These are phyloP conservation scores for Exophiala oligosperma DNA, from an alignment of 2,329 filamentous ascomycete genomes.

Conservation along the genomic window DNA sequence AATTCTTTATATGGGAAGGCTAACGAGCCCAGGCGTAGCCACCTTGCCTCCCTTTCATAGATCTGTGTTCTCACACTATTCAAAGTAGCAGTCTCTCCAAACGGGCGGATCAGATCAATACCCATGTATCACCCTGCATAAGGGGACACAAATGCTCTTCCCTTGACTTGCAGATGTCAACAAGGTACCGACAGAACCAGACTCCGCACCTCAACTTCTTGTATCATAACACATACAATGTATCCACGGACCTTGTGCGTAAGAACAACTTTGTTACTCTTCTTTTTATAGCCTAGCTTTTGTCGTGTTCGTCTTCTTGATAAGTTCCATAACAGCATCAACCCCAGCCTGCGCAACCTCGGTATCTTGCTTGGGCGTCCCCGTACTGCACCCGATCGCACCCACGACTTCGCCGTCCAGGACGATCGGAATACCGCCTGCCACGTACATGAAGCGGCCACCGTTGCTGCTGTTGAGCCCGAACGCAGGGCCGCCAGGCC, in stretches of 20 bases:
- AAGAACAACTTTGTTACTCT: neutral
- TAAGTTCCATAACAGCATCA: slow-evolving; percentile 45
- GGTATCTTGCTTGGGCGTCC: slow-evolving; percentile 55
- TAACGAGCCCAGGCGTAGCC: too few relatives aligned
- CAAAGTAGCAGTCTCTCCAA: too few relatives aligned
- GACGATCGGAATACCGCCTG: slow-evolving; percentile 54
- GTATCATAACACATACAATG: neutral
- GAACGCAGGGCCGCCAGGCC: slow-evolving; percentile 54
- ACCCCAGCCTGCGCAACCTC: slow-evolving; percentile 54
- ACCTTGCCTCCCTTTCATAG: too few relatives aligned
- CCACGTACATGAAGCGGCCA: slow-evolving; percentile 55
- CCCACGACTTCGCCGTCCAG: slow-evolving; percentile 52
- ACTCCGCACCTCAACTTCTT: too few relatives aligned
- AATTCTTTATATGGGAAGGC: too few relatives aligned
- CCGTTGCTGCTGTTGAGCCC: slow-evolving; percentile 52
- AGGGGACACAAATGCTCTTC: too few relatives aligned
- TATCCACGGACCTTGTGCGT: neutral
- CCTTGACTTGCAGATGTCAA: too few relatives aligned
- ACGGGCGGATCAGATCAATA: too few relatives aligned
- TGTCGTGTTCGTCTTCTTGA: slow-evolving; percentile 35
- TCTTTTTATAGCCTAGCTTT: slow-evolving; percentile 42
- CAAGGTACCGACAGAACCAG: too few relatives aligned
- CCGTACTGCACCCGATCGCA: slow-evolving; percentile 56
- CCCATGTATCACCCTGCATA: too few relatives aligned
- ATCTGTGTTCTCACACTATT: too few relatives aligned